Percentiles rank a stretch among this genome's conserved stretches.
phyloP scores from a whole-genome alignment of 2,329 filamentous ascomycete genomes.

The Cladosporium velox region DNA sequence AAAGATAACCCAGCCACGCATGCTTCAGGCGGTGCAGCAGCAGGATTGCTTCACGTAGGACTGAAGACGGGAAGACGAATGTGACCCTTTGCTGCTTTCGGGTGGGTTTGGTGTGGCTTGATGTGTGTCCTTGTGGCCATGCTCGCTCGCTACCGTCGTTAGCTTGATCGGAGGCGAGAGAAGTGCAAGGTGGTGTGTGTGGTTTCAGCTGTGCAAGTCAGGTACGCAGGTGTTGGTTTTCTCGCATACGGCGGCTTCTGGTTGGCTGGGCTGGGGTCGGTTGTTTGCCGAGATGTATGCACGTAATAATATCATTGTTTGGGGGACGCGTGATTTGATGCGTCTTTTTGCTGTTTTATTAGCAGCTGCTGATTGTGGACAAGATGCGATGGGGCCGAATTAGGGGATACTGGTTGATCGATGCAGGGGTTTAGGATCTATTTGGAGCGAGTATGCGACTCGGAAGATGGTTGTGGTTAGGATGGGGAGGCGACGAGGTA shows the following conservation, averaged over 20 bases:
- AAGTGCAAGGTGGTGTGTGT: background rate
- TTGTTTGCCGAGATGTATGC: background rate
- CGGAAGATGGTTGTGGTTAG: background rate
- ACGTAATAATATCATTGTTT: background rate
- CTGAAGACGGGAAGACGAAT: background rate
- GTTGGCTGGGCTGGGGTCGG: background rate
- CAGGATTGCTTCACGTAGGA: background rate
- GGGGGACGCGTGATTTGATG: background rate
- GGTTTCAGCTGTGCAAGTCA: background rate
- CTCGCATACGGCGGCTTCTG: background rate
- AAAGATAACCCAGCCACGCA: background rate
- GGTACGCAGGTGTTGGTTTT: conserved; percentile 1
- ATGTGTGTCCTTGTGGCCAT: background rate
- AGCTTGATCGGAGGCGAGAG: background rate
- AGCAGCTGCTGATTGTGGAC: background rate
- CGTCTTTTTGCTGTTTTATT: background rate
- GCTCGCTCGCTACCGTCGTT: background rate
- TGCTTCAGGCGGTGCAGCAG: background rate
- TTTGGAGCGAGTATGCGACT: background rate
- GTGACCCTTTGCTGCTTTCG: background rate
- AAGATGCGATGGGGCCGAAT: background rate
- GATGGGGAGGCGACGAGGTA: background rate
- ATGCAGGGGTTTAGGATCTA: background rate
- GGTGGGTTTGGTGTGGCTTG: background rate
- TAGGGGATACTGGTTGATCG: background rate